These are phyloP conservation scores for Cymbopogon flexuosus DNA, from an alignment of 202 grass and related monocot genomes.

Conservation along the genomic window DNA sequence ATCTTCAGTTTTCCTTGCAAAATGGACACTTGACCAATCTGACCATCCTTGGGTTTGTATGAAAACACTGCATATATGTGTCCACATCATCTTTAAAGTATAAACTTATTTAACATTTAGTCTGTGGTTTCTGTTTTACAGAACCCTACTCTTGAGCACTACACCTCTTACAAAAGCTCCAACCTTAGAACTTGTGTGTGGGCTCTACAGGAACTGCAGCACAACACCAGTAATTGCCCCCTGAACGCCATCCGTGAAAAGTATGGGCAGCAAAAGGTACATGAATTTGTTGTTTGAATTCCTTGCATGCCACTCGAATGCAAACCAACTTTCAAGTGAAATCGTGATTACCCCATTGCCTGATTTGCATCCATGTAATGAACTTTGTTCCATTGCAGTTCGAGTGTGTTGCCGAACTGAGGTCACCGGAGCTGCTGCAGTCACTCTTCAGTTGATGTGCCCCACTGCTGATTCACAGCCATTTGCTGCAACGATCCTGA, in stretches of 20 bases:
- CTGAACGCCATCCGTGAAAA: conserved; percentile 70
- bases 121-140: conserved; percentile 32
- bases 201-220: conserved; percentile 61
- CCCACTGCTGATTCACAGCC: not conserved
- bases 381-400: conserved; percentile 42
- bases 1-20: conserved; percentile 80
- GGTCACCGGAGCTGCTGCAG: conserved; percentile 43
- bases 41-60: conserved; percentile 69
- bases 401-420: conserved; percentile 55
- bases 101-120: conserved; percentile 12
- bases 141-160: conserved; percentile 80
- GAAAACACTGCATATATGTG: not conserved
- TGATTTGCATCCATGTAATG: not conserved
- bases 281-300: conserved; percentile 18
- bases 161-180: conserved; percentile 62
- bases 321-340: not conserved
- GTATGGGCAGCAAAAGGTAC: conserved; percentile 74
- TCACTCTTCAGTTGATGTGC: conserved; percentile 53
- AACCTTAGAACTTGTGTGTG: conserved; percentile 52
- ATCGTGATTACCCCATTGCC: not conserved
- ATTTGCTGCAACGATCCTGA: conserved; percentile 1
- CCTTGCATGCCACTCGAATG: not conserved
- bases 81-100: conserved; percentile 6
- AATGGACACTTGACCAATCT: conserved; percentile 81
- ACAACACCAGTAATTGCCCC: conserved; percentile 50